These are phyloP conservation scores for Ganoderma multipileum DNA, from an alignment of 1,284 basidiomycete genomes.

Conservation along the genomic window DNA sequence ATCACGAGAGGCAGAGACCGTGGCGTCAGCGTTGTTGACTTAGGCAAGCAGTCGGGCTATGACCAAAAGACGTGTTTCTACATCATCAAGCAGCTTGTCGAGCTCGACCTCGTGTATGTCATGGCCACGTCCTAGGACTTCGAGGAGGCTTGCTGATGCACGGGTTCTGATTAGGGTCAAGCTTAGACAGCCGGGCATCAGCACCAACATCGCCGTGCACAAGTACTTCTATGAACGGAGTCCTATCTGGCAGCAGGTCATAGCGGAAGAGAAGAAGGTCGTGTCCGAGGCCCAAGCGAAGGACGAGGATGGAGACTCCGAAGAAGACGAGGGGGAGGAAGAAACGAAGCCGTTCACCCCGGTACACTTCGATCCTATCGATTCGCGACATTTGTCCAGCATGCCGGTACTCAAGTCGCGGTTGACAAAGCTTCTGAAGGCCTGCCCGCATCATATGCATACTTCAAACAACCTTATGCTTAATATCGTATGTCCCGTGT, in stretches of 20 bases:
- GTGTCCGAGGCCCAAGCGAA: conserved; percentile 40
- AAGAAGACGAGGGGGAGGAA: conserved; percentile 43
- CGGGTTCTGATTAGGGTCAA: conserved; percentile 59
- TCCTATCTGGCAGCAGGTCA: conserved; percentile 72
- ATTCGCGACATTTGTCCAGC: conserved; percentile 77
- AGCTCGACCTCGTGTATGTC: conserved; percentile 77
- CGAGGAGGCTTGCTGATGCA: background rate
- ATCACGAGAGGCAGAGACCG: conserved; percentile 80
- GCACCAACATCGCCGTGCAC: conserved; percentile 78
- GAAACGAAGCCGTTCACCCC: conserved; percentile 44
- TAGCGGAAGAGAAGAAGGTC: conserved; percentile 65
- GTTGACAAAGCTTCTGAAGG: conserved; percentile 70
- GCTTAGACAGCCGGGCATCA: conserved; percentile 77
- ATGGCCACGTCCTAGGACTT: background rate
- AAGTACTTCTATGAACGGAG: conserved; percentile 80
- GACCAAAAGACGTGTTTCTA: conserved; percentile 93
- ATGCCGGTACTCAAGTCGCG: conserved; percentile 70
- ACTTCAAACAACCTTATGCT: conserved; percentile 72
- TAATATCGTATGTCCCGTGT: conserved; percentile 60
- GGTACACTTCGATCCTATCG: conserved; percentile 72
- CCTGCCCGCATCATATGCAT: conserved; percentile 71
- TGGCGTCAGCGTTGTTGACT: conserved; percentile 79
- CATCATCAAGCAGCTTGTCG: conserved; percentile 75
- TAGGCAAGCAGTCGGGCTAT: conserved; percentile 82
- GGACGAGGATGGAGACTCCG: conserved; percentile 33